Conservation (phyloP, 768 basidiomycete species). For the Mrakia gelida region DNA sequence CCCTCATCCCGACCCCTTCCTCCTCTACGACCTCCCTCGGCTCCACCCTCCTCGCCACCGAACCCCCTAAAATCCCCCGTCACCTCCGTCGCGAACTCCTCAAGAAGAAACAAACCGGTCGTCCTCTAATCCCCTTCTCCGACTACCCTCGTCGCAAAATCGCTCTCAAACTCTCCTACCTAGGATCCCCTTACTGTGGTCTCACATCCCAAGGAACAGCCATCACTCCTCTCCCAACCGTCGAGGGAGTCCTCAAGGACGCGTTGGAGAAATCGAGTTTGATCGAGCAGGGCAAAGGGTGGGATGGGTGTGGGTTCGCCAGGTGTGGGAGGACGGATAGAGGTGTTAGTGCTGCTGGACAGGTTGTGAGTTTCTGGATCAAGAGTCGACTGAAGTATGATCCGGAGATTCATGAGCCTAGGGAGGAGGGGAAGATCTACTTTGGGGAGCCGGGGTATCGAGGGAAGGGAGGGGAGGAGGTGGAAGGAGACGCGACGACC, state of each 20-base stretch:
- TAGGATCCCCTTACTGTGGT: slow-evolving; percentile 87
- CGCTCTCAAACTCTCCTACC: slow-evolving; percentile 86
- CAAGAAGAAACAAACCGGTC: neutral
- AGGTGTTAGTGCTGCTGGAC: slow-evolving; percentile 89
- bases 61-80: slow-evolving; percentile 21
- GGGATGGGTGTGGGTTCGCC: slow-evolving; percentile 74
- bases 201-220: slow-evolving; percentile 71
- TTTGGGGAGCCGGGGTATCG: slow-evolving; percentile 15
- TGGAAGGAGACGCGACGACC: slow-evolving; percentile 34
- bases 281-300: slow-evolving; percentile 65
- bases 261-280: slow-evolving; percentile 73
- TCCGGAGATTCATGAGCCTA: slow-evolving; percentile 14
- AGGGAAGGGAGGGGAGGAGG: slow-evolving; percentile 30
- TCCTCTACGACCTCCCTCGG: neutral
- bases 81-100: neutral
- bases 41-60: neutral
- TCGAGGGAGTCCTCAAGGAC: slow-evolving; percentile 78
- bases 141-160: slow-evolving; percentile 77
- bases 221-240: slow-evolving; percentile 68
- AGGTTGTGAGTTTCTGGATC: slow-evolving; percentile 88
- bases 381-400: slow-evolving; percentile 53
- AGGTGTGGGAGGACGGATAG: slow-evolving; percentile 90
- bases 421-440: slow-evolving; percentile 12
- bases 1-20: too few species aligned
- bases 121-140: slow-evolving; percentile 57